Conservation (phyloP, 2,329 filamentous ascomycete genomes). For the Spiromastix sp. region DNA sequence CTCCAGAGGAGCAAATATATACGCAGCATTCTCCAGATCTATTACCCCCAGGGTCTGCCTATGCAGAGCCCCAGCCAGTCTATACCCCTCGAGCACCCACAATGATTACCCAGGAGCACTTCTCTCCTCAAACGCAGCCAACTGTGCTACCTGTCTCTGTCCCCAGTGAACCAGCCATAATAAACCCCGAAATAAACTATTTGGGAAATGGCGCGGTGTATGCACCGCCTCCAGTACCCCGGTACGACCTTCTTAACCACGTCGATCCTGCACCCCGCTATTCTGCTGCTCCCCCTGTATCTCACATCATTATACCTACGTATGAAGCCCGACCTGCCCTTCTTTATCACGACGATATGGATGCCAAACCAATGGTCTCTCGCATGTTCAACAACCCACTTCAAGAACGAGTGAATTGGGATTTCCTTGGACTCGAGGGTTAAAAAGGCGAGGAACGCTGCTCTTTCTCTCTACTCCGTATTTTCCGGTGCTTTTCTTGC, state of each 20-base stretch:
- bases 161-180: conserved; percentile 2
- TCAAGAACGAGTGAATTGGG: conserved; percentile 8
- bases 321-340: conserved; percentile 7
- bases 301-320: conserved; percentile 1
- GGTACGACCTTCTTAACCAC: conserved; percentile 6
- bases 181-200: conserved; percentile 10
- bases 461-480: too few species aligned
- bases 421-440: conserved; percentile 8
- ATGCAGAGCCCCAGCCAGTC: conserved; percentile 1
- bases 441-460: too few species aligned
- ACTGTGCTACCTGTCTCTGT: conserved; percentile 8
- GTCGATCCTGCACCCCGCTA: conserved; percentile 7
- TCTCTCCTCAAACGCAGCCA: conserved; percentile 9
- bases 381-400: conserved; percentile 10
- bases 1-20: conserved; percentile 9
- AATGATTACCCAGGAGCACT: conserved; percentile 7
- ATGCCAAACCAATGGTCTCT: conserved; percentile 8
- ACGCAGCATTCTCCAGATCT: conserved; percentile 6
- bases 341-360: conserved; percentile 6
- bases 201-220: conserved; percentile 7
- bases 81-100: conserved; percentile 3
- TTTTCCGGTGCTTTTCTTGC: too few species aligned
- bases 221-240: conserved; percentile 9
- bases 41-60: background rate
- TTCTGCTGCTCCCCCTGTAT: conserved; percentile 2